Evolutionary conservation across 257 asterid species (phyloP).

Genomic region (Misopates orontium): DNA sequence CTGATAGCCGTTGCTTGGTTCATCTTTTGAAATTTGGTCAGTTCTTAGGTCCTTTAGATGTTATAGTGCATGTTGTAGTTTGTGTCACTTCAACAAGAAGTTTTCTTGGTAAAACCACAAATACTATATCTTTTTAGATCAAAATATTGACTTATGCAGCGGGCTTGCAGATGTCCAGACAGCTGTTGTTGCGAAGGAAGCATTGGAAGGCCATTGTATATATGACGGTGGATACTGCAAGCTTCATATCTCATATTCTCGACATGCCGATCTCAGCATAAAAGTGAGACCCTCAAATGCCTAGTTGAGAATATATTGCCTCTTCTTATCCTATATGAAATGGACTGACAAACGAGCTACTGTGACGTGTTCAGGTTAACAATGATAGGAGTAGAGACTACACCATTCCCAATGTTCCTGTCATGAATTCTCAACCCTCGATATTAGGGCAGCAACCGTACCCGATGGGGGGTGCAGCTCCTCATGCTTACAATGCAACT

Average conservation of each 20-base stretch:
- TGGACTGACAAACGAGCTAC: neutral
- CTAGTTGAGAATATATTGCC: neutral
- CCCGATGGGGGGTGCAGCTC: constrained; percentile 54
- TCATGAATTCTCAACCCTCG: constrained; percentile 69
- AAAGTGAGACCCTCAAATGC: constrained; percentile 47
- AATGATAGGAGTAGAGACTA: constrained; percentile 94
- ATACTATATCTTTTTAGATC: neutral
- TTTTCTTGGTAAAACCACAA: neutral
- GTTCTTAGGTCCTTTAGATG: neutral
- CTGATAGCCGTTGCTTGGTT: neutral
- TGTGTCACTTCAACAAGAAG: neutral
- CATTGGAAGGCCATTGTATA: constrained; percentile 97
- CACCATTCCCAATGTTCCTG: constrained; percentile 63
- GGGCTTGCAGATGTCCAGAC: constrained; percentile 82
- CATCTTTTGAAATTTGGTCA: constrained; percentile 5
- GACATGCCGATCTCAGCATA: constrained; percentile 97
- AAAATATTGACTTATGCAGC: constrained; percentile 12
- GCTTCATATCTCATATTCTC: constrained; percentile 92
- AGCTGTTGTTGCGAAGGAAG: constrained; percentile 92
- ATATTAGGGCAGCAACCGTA: constrained; percentile 73
- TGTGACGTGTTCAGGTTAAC: constrained; percentile 61
- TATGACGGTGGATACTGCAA: constrained; percentile 98
- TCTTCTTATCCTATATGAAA: neutral
- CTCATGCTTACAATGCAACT: constrained; percentile 48
- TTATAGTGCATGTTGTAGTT: neutral